phyloP scores from a whole-genome alignment of 345 rosid genomes.

The Pugionium dolabratum region DNA sequence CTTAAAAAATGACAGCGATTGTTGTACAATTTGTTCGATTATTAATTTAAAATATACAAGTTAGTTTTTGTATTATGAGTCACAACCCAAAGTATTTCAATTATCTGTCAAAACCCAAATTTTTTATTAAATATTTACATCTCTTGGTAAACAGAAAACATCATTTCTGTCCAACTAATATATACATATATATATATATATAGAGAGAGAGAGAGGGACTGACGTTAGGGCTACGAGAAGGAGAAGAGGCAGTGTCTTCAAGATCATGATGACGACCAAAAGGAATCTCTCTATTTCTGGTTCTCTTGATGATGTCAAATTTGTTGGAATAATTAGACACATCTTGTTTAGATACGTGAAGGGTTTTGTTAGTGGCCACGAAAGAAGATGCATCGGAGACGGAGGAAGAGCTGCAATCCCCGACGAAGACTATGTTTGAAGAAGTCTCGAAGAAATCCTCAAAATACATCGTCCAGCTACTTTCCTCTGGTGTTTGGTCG shows the following conservation, averaged over 20 bases:
- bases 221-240: slow-evolving; percentile 38
- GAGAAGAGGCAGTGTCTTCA: slow-evolving; percentile 40
- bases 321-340: slow-evolving; percentile 4
- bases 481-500: slow-evolving; percentile 36
- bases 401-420: slow-evolving; percentile 23
- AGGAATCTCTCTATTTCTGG: slow-evolving; percentile 36
- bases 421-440: slow-evolving; percentile 25
- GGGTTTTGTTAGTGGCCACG: slow-evolving; percentile 24
- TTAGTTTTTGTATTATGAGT: too few species aligned
- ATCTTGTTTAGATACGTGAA: slow-evolving; percentile 18
- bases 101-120: neutral
- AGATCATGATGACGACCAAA: slow-evolving; percentile 39
- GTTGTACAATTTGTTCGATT: slow-evolving; percentile 5
- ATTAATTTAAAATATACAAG: neutral
- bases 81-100: too few species aligned
- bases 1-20: neutral
- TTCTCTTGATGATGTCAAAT: slow-evolving; percentile 17
- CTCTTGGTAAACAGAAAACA: neutral
- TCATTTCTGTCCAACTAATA: neutral
- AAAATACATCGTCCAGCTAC: slow-evolving; percentile 44
- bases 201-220: slow-evolving; percentile 19
- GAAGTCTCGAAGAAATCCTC: slow-evolving; percentile 36
- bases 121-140: neutral
- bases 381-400: slow-evolving; percentile 40
- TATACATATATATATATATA: neutral